Evolutionary conservation across 179 eudicot species (phyloP).

Genomic region (Dionaea muscipula): DNA sequence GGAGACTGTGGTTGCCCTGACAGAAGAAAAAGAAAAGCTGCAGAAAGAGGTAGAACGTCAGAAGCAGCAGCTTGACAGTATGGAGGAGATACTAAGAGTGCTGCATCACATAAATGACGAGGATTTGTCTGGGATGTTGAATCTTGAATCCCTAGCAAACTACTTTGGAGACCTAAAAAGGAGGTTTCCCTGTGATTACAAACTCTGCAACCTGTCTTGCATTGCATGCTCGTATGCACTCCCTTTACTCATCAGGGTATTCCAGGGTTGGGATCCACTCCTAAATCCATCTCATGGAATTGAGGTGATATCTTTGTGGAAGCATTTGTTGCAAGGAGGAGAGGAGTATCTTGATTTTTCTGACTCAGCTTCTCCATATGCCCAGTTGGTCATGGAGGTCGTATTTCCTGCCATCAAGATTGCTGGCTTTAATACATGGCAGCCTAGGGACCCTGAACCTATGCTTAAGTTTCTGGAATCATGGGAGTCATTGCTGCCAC

Average conservation of each 20-base stretch:
- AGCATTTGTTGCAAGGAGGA: conserved; percentile 47
- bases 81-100: conserved; percentile 42
- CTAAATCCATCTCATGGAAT: conserved; percentile 57
- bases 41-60: conserved; percentile 41
- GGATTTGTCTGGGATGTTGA: conserved; percentile 43
- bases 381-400: conserved; percentile 50
- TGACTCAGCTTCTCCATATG: conserved; percentile 34
- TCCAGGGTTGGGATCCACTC: conserved; percentile 94
- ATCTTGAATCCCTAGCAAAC: conserved; percentile 52
- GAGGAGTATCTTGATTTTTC: conserved; percentile 25
- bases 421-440: conserved; percentile 53
- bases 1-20: conserved; percentile 49
- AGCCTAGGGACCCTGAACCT: conserved; percentile 60
- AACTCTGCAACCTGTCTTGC: conserved; percentile 58
- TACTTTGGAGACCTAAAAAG: conserved; percentile 44
- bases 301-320: conserved; percentile 53
- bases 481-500: conserved; percentile 53
- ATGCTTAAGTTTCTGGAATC: conserved; percentile 45
- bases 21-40: conserved; percentile 31
- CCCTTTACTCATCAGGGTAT: conserved; percentile 65
- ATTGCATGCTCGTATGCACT: conserved; percentile 73
- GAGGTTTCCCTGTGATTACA: conserved; percentile 53
- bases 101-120: conserved; percentile 40
- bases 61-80: conserved; percentile 50
- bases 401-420: conserved; percentile 61